Percentiles rank a stretch among this genome's conserved stretches.
These are phyloP conservation scores for Pseudozyma hubeiensis DNA, from an alignment of 1,284 basidiomycete genomes.

Conservation along the genomic window DNA sequence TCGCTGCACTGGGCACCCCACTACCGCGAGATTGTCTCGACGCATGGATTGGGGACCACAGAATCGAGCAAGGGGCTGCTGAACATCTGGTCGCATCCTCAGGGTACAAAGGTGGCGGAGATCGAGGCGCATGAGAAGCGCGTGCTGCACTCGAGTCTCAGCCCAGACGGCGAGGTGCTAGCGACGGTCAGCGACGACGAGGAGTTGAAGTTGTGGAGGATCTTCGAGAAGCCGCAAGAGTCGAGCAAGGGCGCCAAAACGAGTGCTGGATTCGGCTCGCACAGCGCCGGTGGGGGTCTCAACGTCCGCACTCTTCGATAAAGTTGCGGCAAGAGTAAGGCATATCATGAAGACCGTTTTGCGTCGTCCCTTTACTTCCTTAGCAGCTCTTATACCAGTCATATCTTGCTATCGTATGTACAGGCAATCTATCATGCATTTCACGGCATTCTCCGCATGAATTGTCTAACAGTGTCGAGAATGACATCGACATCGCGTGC, in stretches of 20 bases:
- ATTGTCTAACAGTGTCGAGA: too few species aligned
- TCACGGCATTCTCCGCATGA: too few species aligned
- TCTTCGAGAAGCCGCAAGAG: conserved; percentile 63
- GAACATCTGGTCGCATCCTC: conserved; percentile 66
- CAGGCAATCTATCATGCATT: too few species aligned
- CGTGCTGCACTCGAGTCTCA: conserved; percentile 58
- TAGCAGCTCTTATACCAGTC: conserved; percentile 6
- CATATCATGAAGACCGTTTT: not conserved
- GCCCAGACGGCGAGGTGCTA: conserved; percentile 65
- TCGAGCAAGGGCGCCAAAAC: conserved; percentile 39
- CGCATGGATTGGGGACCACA: conserved; percentile 76
- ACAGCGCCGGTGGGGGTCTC: conserved; percentile 16
- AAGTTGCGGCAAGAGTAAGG: not conserved
- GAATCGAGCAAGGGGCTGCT: conserved; percentile 59
- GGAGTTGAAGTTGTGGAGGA: conserved; percentile 67
- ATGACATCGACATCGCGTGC: too few species aligned
- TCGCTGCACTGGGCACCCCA: conserved; percentile 89
- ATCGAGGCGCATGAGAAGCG: conserved; percentile 66
- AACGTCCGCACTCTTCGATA: conserved; percentile 46
- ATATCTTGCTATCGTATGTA: not conserved
- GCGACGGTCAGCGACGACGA: conserved; percentile 67
- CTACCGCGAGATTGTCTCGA: conserved; percentile 89
- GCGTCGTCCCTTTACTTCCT: not conserved
- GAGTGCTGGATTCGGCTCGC: conserved; percentile 20
- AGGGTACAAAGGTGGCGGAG: conserved; percentile 60